Evolutionary conservation across 2,329 filamentous ascomycete species (phyloP).

Genomic region (Pseudogymnoascus destructans): DNA sequence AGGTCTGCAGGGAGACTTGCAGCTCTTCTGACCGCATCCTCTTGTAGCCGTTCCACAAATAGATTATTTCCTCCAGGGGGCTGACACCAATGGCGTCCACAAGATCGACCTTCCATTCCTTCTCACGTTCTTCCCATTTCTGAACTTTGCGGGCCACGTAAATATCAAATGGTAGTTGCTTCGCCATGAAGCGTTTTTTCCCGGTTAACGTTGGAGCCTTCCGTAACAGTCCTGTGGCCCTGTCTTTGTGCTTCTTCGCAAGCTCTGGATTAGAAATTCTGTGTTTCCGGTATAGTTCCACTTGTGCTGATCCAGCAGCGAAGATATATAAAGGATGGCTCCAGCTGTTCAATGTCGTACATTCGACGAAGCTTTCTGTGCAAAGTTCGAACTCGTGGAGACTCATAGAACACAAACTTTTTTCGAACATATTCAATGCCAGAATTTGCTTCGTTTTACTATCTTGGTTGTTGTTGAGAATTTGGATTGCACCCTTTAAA

Average conservation of each 20-base stretch:
- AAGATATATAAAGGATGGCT: slow-evolving; percentile 83
- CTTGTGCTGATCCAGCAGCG: slow-evolving; percentile 63
- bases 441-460: slow-evolving; percentile 80
- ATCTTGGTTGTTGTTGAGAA: slow-evolving; percentile 45
- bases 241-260: slow-evolving; percentile 43
- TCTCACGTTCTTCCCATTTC: slow-evolving; percentile 75
- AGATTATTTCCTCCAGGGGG: slow-evolving; percentile 81
- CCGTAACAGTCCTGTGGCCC: slow-evolving; percentile 56
- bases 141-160: slow-evolving; percentile 73
- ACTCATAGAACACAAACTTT: slow-evolving; percentile 65
- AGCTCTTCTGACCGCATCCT: slow-evolving; percentile 60
- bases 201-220: slow-evolving; percentile 63
- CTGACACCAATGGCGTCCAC: slow-evolving; percentile 70
- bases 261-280: slow-evolving; percentile 32
- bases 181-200: slow-evolving; percentile 80
- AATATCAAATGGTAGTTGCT: slow-evolving; percentile 77
- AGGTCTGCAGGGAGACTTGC: slow-evolving; percentile 44
- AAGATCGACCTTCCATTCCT: slow-evolving; percentile 51
- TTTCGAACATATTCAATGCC: slow-evolving; percentile 75
- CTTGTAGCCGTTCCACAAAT: slow-evolving; percentile 83
- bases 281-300: slow-evolving; percentile 65
- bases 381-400: slow-evolving; percentile 63
- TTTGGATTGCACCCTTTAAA: slow-evolving; percentile 52
- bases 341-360: slow-evolving; percentile 78
- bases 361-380: slow-evolving; percentile 59